Evolutionary conservation across 768 basidiomycete species (phyloP), one percentile per base, ranked within the genome.

Genomic region (Tephrocybe sp.): DNA sequence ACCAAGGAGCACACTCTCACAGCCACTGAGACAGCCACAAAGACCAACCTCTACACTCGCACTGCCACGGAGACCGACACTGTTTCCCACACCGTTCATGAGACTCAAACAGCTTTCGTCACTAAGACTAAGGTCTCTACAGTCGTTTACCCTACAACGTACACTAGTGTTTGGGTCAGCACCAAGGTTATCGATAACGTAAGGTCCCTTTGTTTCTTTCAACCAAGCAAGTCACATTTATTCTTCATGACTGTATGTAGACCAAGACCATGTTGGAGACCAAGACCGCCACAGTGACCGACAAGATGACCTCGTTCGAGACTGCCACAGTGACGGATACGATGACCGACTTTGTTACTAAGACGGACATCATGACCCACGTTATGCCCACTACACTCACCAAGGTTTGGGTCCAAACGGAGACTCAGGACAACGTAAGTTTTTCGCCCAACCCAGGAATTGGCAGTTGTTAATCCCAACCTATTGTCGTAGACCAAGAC

Each of bases 171-270:
- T 29, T 83, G 69, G 65, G 74, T 80, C 46, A 70, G 69, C 57
- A 84, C 82, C 23, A 57, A 74, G 52, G 73, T 82, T 60, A 77
- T 81, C 49, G 80, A 85, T 64, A 79, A 82, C 61, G 82, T 82
- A 51, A 58, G 75, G 25, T n/a, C 19, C 18, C 16, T 30, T 34
- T 10, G 5, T 15, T 15, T n/a, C n/a, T 5, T 15, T 30, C 8
- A 9, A 18, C 27, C 27, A 5, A 29, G 11, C 11, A 22, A 46
- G 3, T 10, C 13, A 27, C 36, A 11, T 29, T 3, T 18, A 6
- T 55, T 18, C 6, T 27, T n/a, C 5, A 27, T 16, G 4, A 3
- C 42, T 10, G 9, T 13, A 13, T n/a, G 21, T 13, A 80, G 76
- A 84, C 84, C 42, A 66, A 78, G 72, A 86, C 83, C 13, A 39